A percentile compares a stretch with the other conserved stretches of the same genome.
phyloP scores from a whole-genome alignment of 2,329 filamentous ascomycete species.

The Podosphaera fusca region DNA sequence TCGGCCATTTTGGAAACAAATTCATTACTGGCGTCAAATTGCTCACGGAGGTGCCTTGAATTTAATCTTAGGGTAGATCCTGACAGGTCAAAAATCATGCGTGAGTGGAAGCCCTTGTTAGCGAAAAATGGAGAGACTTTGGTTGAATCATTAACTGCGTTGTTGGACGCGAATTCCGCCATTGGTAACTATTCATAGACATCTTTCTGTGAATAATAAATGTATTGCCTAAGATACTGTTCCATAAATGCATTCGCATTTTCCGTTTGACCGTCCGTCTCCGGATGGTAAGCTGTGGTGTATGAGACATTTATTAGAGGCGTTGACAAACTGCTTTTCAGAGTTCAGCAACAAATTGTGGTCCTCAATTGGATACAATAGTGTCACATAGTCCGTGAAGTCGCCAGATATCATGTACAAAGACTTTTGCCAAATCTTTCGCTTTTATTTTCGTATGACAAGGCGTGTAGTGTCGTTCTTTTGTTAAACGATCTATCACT shows the following conservation, averaged over 20 bases:
- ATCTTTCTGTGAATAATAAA: slow-evolving; percentile 6
- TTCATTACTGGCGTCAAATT: neutral
- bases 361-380: slow-evolving; percentile 5
- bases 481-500: no score
- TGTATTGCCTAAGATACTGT: neutral
- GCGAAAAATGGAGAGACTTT: slow-evolving; percentile 2
- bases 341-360: slow-evolving; percentile 4
- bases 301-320: slow-evolving; percentile 1
- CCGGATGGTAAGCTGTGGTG: slow-evolving; percentile 4
- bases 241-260: slow-evolving; percentile 1
- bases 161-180: slow-evolving; percentile 6
- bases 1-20: neutral
- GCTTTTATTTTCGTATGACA: no score
- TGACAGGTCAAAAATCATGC: neutral
- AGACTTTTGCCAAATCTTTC: neutral
- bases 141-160: neutral
- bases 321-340: neutral
- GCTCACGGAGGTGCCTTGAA: neutral
- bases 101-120: slow-evolving; percentile 3
- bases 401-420: slow-evolving; percentile 2
- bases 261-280: slow-evolving; percentile 7
- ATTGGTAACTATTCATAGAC: slow-evolving; percentile 3
- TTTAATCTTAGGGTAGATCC: neutral
- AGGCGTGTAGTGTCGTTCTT: no score
- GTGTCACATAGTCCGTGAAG: slow-evolving; percentile 1